These are phyloP conservation scores for Musa itinerans DNA, from an alignment of 176 grass and related monocot species.

Conservation along the genomic window DNA sequence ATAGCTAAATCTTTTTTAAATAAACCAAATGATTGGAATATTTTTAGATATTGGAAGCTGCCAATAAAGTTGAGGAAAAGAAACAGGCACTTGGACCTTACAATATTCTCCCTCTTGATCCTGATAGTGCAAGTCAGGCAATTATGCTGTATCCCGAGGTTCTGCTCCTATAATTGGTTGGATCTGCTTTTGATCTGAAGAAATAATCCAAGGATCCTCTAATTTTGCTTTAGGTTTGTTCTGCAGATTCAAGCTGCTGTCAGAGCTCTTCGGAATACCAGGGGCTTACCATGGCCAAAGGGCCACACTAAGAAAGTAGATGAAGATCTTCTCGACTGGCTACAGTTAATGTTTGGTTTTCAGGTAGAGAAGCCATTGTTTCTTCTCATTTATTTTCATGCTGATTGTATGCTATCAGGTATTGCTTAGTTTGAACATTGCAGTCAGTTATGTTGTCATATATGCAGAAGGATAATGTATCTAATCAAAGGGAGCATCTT, in stretches of 20 bases:
- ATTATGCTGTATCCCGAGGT: slow-evolving; percentile 91
- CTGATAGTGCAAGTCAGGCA: slow-evolving; percentile 78
- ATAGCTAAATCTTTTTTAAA: neutral
- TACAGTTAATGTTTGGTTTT: slow-evolving; percentile 98
- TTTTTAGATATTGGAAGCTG: slow-evolving; percentile 73
- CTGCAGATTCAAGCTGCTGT: slow-evolving; percentile 84
- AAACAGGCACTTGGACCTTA: slow-evolving; percentile 73
- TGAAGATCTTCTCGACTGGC: slow-evolving; percentile 91
- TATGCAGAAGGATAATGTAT: slow-evolving; percentile 83
- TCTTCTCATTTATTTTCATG: slow-evolving; percentile 4
- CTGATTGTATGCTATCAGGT: slow-evolving; percentile 8
- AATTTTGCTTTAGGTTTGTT: slow-evolving; percentile 14
- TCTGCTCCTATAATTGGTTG: neutral
- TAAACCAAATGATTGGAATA: slow-evolving; percentile 11
- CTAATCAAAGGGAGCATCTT: slow-evolving; percentile 90
- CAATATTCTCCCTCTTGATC: slow-evolving; percentile 97
- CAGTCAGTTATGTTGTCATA: slow-evolving; percentile 19
- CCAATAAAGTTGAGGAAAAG: slow-evolving; percentile 80
- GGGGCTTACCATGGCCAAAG: slow-evolving; percentile 77
- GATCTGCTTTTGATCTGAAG: neutral
- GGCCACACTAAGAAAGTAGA: slow-evolving; percentile 70
- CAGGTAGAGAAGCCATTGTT: slow-evolving; percentile 47
- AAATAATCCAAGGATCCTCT: slow-evolving; percentile 9
- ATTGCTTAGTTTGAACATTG: slow-evolving; percentile 29
- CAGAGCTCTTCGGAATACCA: slow-evolving; percentile 70